Evolutionary conservation across 129 eudicot species (phyloP), one percentile per base, ranked within the genome.

Genomic region (Apium graveolens): DNA sequence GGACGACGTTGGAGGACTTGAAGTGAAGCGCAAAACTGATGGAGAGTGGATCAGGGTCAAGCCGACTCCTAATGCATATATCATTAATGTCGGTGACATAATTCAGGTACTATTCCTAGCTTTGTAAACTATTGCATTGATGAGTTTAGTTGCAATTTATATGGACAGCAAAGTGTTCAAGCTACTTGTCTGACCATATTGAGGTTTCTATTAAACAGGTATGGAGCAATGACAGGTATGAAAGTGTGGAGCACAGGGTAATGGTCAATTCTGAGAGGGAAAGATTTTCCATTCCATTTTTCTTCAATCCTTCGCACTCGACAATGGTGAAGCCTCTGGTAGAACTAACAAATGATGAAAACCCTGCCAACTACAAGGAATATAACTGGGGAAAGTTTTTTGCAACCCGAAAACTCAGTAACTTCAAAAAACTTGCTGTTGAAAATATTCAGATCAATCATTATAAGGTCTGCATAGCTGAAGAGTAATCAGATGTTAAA

Each of bases 201-300:
- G 16, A 29, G 35, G 38, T 0, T 65, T 75, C 44, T 27, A 20
- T 29, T 57, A n/a, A 57, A 42, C 60, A 90, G 96, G 96, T 88
- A 2, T 91, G 92, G 91, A 91, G 96, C 83, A 88, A 88, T 79
- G 98, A 86, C 79, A 73, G 82, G 66, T 93, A 91, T 13, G 98
- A 93, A 80, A 93, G 98, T 53, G 98, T 93, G 55, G 98, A 93
- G 72, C 98, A 89, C 75, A 86, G 98, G 70, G 97, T 81, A 53
- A 88, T 76, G 79, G 96, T 88, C 63, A 91, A 93, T 81, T 81
- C 87, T 3, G 81, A 86, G 34, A 86, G 83, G 84, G 97, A 91
- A 45, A 86, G 98, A 81, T 85, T 89, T 81, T 93, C 98, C 3
- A 84, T 93, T 48, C 97, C 98, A 5, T 93, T 89, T 84, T 93